phyloP scores from a whole-genome alignment of 2,329 filamentous ascomycete genomes.

The Aspergillus felis region DNA sequence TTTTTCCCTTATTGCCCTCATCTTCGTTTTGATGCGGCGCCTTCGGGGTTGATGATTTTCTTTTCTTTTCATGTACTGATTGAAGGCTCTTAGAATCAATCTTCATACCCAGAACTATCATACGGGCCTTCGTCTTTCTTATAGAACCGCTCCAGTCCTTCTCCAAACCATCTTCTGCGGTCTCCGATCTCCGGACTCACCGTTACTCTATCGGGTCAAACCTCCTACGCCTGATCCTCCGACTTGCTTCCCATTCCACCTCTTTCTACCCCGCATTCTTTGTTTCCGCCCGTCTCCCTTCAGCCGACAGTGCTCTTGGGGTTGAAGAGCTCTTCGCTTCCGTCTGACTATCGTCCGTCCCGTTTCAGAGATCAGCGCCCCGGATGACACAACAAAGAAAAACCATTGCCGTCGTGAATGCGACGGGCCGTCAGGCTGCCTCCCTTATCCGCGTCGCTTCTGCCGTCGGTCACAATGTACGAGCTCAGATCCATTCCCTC shows the following conservation, averaged over 20 bases:
- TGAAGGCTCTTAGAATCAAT: neutral
- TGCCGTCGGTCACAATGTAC: conserved; percentile 88
- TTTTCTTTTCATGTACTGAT: neutral
- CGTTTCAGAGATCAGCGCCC: conserved; percentile 4
- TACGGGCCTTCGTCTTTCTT: neutral
- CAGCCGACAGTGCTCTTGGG: conserved; percentile 2
- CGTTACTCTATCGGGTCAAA: neutral
- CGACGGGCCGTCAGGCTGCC: conserved; percentile 90
- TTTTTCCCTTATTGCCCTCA: neutral
- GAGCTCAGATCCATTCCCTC: conserved; percentile 82
- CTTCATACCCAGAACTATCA: neutral
- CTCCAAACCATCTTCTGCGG: neutral
- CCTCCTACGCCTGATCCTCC: conserved; percentile 1
- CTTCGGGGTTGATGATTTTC: neutral
- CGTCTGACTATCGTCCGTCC: conserved; percentile 4
- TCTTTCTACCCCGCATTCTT: conserved; percentile 14
- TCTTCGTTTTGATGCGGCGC: neutral
- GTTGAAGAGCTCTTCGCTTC: neutral
- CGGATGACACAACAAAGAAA: conserved; percentile 54
- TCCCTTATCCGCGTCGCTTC: conserved; percentile 92
- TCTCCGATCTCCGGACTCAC: neutral
- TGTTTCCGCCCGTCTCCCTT: conserved; percentile 6
- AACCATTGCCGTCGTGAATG: conserved; percentile 92
- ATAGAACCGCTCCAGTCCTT: neutral
- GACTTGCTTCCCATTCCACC: conserved; percentile 6